Evolutionary conservation across 441 rosid genomes (phyloP).

Genomic region (Populus hybrid): DNA sequence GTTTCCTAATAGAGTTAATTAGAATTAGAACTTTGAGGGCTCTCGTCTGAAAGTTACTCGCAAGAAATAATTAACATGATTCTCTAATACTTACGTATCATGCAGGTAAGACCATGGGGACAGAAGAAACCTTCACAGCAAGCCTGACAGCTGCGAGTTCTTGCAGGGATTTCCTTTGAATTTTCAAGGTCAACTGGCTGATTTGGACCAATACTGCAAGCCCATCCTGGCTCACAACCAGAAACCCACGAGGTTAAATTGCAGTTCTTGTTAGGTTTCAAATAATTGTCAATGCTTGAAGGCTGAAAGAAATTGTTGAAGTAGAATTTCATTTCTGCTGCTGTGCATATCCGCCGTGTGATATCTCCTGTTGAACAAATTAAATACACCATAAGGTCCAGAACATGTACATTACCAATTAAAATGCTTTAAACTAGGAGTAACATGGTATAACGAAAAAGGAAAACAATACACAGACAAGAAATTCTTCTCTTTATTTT

Average conservation of each 20-base stretch:
- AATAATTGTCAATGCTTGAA: constrained; percentile 30
- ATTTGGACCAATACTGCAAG: constrained; percentile 51
- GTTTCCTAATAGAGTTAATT: neutral
- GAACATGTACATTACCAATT: neutral
- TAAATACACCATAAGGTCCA: constrained; percentile 12
- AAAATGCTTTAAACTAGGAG: neutral
- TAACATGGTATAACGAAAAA: neutral
- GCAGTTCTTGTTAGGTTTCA: constrained; percentile 71
- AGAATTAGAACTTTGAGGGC: neutral
- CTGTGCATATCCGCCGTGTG: constrained; percentile 57
- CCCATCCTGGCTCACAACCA: constrained; percentile 99
- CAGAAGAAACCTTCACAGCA: constrained; percentile 97
- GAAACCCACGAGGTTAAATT: constrained; percentile 81
- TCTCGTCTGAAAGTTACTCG: neutral
- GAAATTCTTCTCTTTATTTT: neutral
- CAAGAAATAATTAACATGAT: constrained; percentile 6
- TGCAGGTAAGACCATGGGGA: constrained; percentile 90
- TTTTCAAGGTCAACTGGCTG: constrained; percentile 53
- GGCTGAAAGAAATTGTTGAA: constrained; percentile 47
- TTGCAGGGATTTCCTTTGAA: constrained; percentile 52
- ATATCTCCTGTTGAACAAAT: constrained; percentile 51
- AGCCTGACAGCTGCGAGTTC: constrained; percentile 56
- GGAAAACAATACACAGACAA: neutral
- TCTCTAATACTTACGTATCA: constrained; percentile 71
- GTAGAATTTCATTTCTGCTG: constrained; percentile 79